Evolutionary conservation across 2,329 filamentous ascomycete species (phyloP).

Genomic region (Leptosphaerulina australis): DNA sequence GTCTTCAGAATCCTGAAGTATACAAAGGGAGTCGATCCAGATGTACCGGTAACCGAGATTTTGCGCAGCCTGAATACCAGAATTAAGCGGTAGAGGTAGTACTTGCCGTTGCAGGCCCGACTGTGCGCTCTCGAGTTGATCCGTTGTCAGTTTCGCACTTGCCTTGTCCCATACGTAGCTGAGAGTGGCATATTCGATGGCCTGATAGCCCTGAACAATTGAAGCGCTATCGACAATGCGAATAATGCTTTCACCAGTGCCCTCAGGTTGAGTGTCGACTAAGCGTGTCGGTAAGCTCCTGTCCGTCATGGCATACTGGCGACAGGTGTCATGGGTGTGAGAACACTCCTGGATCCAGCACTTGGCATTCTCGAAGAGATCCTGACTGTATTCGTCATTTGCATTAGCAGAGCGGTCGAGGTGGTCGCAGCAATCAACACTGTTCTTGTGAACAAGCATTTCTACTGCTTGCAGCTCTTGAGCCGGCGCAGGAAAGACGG

Average conservation of each 20-base stretch:
- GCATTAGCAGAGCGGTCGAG: constrained; percentile 7
- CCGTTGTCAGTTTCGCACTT: constrained; percentile 30
- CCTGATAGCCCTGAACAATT: constrained; percentile 14
- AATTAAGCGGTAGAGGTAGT: constrained; percentile 32
- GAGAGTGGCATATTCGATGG: constrained; percentile 36
- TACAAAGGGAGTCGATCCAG: constrained; percentile 45
- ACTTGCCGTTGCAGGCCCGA: constrained; percentile 21
- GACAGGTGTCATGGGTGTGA: constrained; percentile 36
- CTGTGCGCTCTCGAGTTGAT: constrained; percentile 23
- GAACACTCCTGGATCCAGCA: constrained; percentile 40
- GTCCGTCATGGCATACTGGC: constrained; percentile 9
- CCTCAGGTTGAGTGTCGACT: constrained; percentile 35
- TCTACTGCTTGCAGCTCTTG: constrained; percentile 40
- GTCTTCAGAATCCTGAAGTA: constrained; percentile 41
- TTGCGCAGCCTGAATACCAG: constrained; percentile 36
- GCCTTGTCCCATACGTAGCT: constrained; percentile 37
- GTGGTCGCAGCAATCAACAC: constrained; percentile 25
- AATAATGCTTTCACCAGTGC: constrained; percentile 18
- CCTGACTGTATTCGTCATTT: neutral
- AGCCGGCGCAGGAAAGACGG: constrained; percentile 39
- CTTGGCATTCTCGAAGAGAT: constrained; percentile 27
- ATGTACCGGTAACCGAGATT: constrained; percentile 41
- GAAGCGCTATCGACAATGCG: constrained; percentile 33
- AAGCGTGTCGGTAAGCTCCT: constrained; percentile 41
- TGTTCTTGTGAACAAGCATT: constrained; percentile 28